A percentile compares a stretch with the other conserved stretches of the same genome.
These are phyloP conservation scores for Trichothecium sympodiale DNA, from an alignment of 2,329 filamentous ascomycete species.

Conservation along the genomic window DNA sequence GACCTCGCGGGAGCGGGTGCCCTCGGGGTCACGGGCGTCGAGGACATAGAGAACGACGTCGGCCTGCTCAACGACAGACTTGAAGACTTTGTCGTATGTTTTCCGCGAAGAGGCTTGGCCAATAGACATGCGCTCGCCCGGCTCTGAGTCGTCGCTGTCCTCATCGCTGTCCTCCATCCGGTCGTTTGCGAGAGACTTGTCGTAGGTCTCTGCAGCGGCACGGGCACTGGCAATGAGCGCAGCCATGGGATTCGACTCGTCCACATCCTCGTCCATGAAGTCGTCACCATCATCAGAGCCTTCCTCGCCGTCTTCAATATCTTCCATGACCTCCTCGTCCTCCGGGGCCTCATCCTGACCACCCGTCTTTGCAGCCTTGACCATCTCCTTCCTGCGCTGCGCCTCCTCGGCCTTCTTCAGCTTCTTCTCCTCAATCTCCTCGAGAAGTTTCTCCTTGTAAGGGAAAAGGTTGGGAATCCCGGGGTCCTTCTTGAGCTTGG, in stretches of 20 bases:
- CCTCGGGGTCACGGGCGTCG: constrained; percentile 83
- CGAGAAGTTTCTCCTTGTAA: constrained; percentile 89
- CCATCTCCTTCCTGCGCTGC: constrained; percentile 58
- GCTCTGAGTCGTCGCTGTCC: constrained; percentile 44
- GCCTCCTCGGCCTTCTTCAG: constrained; percentile 71
- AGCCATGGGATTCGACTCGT: constrained; percentile 78
- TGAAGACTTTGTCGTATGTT: constrained; percentile 93
- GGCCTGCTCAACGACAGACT: constrained; percentile 77
- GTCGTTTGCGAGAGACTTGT: constrained; percentile 51
- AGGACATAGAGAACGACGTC: constrained; percentile 90
- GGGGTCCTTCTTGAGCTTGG: constrained; percentile 92
- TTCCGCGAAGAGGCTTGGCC: constrained; percentile 58
- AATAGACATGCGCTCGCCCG: constrained; percentile 38
- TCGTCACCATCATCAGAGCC: constrained; percentile 39
- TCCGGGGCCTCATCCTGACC: constrained; percentile 18
- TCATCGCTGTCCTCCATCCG: constrained; percentile 36
- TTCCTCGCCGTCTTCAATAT: constrained; percentile 34
- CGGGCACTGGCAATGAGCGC: constrained; percentile 78
- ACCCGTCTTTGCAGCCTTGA: constrained; percentile 53
- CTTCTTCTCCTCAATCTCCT: constrained; percentile 87
- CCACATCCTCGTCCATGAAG: constrained; percentile 44
- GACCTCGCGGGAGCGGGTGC: constrained; percentile 80
- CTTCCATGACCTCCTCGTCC: constrained; percentile 32
- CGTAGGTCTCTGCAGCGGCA: constrained; percentile 66
- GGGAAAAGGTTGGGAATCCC: constrained; percentile 96